These are phyloP conservation scores for Starmerella sp. DNA, from an alignment of 805 yeast species.

Conservation along the genomic window DNA sequence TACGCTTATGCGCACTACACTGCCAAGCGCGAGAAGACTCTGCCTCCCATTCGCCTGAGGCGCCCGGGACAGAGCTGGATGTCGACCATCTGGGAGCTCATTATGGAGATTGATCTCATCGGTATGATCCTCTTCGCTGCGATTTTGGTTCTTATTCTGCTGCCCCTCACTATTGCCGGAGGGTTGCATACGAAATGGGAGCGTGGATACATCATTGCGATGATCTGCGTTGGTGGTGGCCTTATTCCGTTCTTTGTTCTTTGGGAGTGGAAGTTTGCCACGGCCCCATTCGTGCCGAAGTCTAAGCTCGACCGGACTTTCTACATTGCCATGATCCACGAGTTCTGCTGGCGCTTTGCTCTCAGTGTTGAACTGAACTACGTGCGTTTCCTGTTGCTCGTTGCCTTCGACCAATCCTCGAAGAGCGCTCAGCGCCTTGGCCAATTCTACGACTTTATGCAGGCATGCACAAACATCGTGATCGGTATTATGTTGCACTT, in stretches of 20 bases:
- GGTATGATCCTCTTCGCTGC: slow-evolving; percentile 49
- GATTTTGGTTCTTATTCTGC: slow-evolving; percentile 50
- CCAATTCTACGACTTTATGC: slow-evolving; percentile 51
- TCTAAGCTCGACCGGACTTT: slow-evolving; percentile 49
- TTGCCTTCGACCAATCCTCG: slow-evolving; percentile 48
- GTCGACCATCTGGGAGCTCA: slow-evolving; percentile 24
- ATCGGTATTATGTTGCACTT: slow-evolving; percentile 43
- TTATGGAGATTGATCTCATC: slow-evolving; percentile 54
- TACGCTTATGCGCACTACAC: slow-evolving; percentile 45
- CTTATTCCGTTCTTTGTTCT: slow-evolving; percentile 44
- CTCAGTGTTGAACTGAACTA: slow-evolving; percentile 60
- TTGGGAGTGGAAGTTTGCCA: slow-evolving; percentile 39
- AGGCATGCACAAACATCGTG: slow-evolving; percentile 48
- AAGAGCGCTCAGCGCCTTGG: slow-evolving; percentile 56
- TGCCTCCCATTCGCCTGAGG: slow-evolving; percentile 9
- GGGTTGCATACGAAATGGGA: slow-evolving; percentile 48
- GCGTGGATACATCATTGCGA: slow-evolving; percentile 51
- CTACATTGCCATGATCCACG: slow-evolving; percentile 56
- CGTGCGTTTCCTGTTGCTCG: slow-evolving; percentile 52
- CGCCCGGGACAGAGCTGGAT: slow-evolving; percentile 28
- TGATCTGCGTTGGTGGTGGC: slow-evolving; percentile 54
- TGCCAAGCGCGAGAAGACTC: slow-evolving; percentile 37
- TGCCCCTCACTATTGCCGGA: slow-evolving; percentile 68
- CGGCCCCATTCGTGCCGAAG: slow-evolving; percentile 45
- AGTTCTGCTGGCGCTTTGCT: slow-evolving; percentile 46